Conservation (phyloP, 108 stramenopile genomes). For the Bacterosira constricta region DNA sequence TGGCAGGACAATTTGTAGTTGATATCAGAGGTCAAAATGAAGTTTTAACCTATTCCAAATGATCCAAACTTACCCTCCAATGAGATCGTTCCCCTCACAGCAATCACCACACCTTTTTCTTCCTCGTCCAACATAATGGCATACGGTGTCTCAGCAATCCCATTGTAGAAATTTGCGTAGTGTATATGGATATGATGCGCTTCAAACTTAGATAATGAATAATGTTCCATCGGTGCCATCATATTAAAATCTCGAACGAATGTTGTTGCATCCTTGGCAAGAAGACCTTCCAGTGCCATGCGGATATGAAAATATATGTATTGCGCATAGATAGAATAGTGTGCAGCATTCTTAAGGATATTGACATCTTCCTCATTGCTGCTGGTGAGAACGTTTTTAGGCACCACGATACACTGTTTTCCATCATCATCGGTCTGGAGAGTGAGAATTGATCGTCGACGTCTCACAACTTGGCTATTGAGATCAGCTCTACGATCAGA, state of each 20-base stretch:
- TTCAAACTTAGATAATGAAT: slow-evolving; percentile 19
- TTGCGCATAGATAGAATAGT: slow-evolving; percentile 35
- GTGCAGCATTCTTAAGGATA: slow-evolving; percentile 7
- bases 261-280: slow-evolving; percentile 20
- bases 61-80: slow-evolving; percentile 6
- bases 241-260: slow-evolving; percentile 25
- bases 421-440: slow-evolving; percentile 18
- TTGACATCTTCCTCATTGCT: slow-evolving; percentile 30
- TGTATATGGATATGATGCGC: slow-evolving; percentile 24
- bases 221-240: slow-evolving; percentile 11
- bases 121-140: slow-evolving; percentile 40
- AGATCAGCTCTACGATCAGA: slow-evolving; percentile 11
- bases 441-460: slow-evolving; percentile 26
- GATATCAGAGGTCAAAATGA: background rate
- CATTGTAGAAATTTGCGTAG: slow-evolving; percentile 41
- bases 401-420: slow-evolving; percentile 14
- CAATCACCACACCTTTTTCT: slow-evolving; percentile 36
- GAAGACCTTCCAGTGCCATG: slow-evolving; percentile 25
- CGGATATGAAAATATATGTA: slow-evolving; percentile 24
- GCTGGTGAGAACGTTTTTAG: slow-evolving; percentile 27
- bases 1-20: background rate
- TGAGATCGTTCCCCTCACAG: slow-evolving; percentile 38
- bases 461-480: background rate
- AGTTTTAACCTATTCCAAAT: too few relatives aligned
- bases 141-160: slow-evolving; percentile 39